Evolutionary conservation across 2,329 filamentous ascomycete genomes (phyloP).

Genomic region (Botrytis fabae): DNA sequence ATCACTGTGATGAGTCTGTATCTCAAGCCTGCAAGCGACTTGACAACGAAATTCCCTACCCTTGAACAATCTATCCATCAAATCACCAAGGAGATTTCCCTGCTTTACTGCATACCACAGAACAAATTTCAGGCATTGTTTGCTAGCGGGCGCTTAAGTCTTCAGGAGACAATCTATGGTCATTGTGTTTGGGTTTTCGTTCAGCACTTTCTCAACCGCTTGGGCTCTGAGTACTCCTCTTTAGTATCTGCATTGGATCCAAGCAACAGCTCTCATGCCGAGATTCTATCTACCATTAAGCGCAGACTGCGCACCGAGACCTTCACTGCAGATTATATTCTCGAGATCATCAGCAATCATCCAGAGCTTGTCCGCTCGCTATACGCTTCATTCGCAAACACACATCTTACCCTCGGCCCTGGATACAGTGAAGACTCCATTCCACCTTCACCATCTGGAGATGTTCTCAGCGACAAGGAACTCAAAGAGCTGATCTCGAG

Average conservation of each 20-base stretch:
- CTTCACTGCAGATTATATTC: constrained; percentile 96
- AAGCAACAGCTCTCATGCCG: constrained; percentile 80
- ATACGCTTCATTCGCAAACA: constrained; percentile 88
- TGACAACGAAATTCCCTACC: constrained; percentile 64
- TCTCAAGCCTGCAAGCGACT: constrained; percentile 68
- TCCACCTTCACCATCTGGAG: constrained; percentile 56
- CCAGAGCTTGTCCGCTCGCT: constrained; percentile 82
- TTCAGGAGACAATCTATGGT: constrained; percentile 96
- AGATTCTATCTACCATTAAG: constrained; percentile 87
- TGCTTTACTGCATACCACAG: constrained; percentile 96
- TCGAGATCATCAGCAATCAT: constrained; percentile 92
- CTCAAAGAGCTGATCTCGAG: constrained; percentile 76
- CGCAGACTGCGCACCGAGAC: constrained; percentile 92
- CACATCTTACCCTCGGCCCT: constrained; percentile 64
- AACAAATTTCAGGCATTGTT: constrained; percentile 95
- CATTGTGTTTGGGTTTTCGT: constrained; percentile 98
- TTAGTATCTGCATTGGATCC: constrained; percentile 77
- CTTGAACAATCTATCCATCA: constrained; percentile 96
- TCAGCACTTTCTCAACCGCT: constrained; percentile 94
- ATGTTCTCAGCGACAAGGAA: constrained; percentile 73
- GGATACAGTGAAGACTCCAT: constrained; percentile 55
- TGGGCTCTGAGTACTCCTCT: constrained; percentile 85
- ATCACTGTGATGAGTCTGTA: constrained; percentile 97
- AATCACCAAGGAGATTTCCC: constrained; percentile 97
- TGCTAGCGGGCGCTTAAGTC: constrained; percentile 77